A percentile compares a stretch with the other conserved stretches of the same genome.
These are phyloP conservation scores for Saprolegnia diclina DNA, from an alignment of 352 stramenopile genomes.

Conservation along the genomic window DNA sequence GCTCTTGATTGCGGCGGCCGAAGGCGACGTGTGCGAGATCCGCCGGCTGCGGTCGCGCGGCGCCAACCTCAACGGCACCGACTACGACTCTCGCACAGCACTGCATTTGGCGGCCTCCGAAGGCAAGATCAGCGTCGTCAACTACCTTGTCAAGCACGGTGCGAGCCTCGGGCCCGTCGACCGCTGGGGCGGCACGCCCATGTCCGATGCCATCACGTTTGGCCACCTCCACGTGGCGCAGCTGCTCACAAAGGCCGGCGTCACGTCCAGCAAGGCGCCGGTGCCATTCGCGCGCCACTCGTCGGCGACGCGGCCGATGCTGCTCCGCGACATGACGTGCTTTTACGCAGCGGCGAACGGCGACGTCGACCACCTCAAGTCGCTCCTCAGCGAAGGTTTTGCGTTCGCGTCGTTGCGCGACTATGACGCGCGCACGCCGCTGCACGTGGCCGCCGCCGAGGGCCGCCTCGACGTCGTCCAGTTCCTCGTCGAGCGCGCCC, in stretches of 20 bases:
- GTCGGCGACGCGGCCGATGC: neutral
- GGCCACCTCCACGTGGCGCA: conserved; percentile 16
- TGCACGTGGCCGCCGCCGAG: conserved; percentile 56
- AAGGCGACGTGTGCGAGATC: conserved; percentile 17
- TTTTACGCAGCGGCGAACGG: conserved; percentile 29
- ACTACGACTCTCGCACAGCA: conserved; percentile 32
- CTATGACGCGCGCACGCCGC: conserved; percentile 57
- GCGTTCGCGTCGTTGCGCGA: conserved; percentile 41
- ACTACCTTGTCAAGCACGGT: conserved; percentile 30
- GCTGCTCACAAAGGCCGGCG: conserved; percentile 6
- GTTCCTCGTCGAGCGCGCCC: conserved; percentile 33
- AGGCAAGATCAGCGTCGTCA: conserved; percentile 29
- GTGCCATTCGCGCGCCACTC: neutral
- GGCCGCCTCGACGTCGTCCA: conserved; percentile 44
- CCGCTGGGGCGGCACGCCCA: conserved; percentile 21
- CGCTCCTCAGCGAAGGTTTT: conserved; percentile 16
- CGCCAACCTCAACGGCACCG: conserved; percentile 27
- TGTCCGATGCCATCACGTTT: conserved; percentile 19
- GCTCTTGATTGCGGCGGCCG: conserved; percentile 5
- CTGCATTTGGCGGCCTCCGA: conserved; percentile 33
- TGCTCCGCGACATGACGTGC: conserved; percentile 3
- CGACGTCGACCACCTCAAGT: conserved; percentile 28
- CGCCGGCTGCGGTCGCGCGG: conserved; percentile 16
- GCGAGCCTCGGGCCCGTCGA: conserved; percentile 10
- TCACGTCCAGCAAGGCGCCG: neutral